phyloP scores from a whole-genome alignment of 2,329 filamentous ascomycete genomes.

The Xylaria sp. region DNA sequence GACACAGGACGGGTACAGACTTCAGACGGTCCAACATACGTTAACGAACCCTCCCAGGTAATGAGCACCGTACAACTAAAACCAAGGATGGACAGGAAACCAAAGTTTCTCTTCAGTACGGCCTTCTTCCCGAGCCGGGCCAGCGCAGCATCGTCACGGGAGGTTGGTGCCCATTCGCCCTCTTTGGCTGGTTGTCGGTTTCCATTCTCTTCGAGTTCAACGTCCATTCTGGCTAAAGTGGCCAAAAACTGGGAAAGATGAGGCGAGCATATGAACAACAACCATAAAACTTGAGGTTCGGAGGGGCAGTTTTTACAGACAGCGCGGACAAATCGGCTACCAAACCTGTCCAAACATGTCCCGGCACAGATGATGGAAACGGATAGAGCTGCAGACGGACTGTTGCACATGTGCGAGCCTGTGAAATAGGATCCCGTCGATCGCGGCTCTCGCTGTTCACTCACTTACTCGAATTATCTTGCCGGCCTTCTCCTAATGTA shows the following conservation, averaged over 20 bases:
- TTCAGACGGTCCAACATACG: conserved; percentile 13
- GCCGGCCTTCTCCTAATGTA: not conserved
- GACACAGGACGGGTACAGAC: not conserved
- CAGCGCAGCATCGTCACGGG: conserved; percentile 14
- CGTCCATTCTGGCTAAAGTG: conserved; percentile 7
- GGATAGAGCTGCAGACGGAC: not conserved
- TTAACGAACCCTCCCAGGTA: conserved; percentile 24
- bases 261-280: not conserved
- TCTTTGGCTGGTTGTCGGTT: not conserved
- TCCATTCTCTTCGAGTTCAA: conserved; percentile 14
- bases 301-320: not conserved
- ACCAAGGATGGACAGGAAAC: conserved; percentile 24
- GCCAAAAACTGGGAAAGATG: not conserved
- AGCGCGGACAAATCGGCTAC: not conserved
- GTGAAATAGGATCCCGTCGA: not conserved
- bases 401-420: not conserved
- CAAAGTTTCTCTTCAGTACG: conserved; percentile 23
- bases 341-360: not conserved
- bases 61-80: conserved; percentile 26
- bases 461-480: not conserved
- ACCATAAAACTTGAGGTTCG: not conserved
- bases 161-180: not conserved
- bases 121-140: conserved; percentile 22
- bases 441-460: not conserved
- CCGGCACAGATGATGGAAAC: not conserved